Evolutionary conservation across 2,329 filamentous ascomycete genomes (phyloP), one percentile per base, ranked within the genome.

Genomic region (Basipetospora chlamydospora): DNA sequence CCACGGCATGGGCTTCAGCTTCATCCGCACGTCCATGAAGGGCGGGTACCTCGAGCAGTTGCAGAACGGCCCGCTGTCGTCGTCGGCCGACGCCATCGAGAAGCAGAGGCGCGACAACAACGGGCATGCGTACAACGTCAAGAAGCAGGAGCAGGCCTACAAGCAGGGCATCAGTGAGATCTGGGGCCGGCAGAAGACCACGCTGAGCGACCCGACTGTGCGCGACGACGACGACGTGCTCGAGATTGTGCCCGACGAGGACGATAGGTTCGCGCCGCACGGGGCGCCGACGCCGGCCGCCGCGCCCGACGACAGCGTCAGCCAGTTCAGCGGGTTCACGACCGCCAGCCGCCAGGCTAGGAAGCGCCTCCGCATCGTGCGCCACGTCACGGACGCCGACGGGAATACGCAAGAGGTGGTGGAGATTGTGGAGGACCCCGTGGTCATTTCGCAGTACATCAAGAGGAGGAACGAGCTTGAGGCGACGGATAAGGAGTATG

Each of bases 11-110:
- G 90, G 84, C 3, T 94, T 96, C 63, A 95, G 84, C 53, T 95
- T 98, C 56, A 87, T 98, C 55, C 86, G 90, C 51, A 95, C 87
- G 0, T 93, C 85, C 1, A 98, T 98, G 90, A 98, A 98, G 58
- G 90, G 90, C 42, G 90, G 90, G 0, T 98, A 76, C 42, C 71
- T 95, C 56, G 84, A 87, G 51, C 80, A 86, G 15, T 73, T 92
- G 18, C 72, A 74, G 39, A 22, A 37, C 15, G 74, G 74, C 2
- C 73, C 74, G 3, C 58, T 73, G 26, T 70, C 73, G 6, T 77
- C 73, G 3, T 76, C 73, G 8, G 86, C 85, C 15, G 85, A 94
- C 54, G 87, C 84, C 49, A 83, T 87, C 42, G 81, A 85, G 49
- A 81, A 87, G 42, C 84, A 87, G 53, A 75, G 90, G 44, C 83